Conservation (phyloP, 805 yeast genomes). For the Saturnispora sanitii region DNA sequence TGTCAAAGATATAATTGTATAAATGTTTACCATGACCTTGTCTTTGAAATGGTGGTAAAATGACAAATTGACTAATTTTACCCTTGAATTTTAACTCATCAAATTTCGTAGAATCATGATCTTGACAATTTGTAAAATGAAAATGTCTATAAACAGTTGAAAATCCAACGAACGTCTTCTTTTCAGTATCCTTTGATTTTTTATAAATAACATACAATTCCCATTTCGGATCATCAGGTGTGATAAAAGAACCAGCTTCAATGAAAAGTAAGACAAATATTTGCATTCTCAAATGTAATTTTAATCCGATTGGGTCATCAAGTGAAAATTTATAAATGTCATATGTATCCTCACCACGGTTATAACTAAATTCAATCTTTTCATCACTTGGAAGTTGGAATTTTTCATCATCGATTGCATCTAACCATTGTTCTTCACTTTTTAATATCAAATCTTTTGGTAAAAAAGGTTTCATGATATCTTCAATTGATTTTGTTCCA, state of each 20-base stretch:
- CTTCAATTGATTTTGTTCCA: slow-evolving; percentile 51
- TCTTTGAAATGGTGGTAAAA: slow-evolving; percentile 78
- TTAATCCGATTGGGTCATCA: slow-evolving; percentile 29
- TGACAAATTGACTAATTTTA: slow-evolving; percentile 79
- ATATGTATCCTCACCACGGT: slow-evolving; percentile 30
- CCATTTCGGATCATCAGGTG: slow-evolving; percentile 69
- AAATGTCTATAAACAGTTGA: slow-evolving; percentile 79
- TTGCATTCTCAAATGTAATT: slow-evolving; percentile 61
- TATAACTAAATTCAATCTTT: slow-evolving; percentile 16
- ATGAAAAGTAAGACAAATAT: slow-evolving; percentile 75
- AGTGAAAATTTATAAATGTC: slow-evolving; percentile 44
- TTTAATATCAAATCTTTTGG: slow-evolving; percentile 50
- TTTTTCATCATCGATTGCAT: slow-evolving; percentile 37
- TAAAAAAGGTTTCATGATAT: slow-evolving; percentile 44
- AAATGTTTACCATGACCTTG: slow-evolving; percentile 60
- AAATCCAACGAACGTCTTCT: slow-evolving; percentile 58
- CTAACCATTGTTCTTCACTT: slow-evolving; percentile 64
- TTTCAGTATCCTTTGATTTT: slow-evolving; percentile 25
- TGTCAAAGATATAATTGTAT: slow-evolving; percentile 44
- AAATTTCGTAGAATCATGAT: slow-evolving; percentile 23
- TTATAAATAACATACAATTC: slow-evolving; percentile 52
- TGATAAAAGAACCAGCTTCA: slow-evolving; percentile 90
- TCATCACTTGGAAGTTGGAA: slow-evolving; percentile 26
- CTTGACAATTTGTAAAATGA: slow-evolving; percentile 47
- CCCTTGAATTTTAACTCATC: slow-evolving; percentile 36